Evolutionary conservation across 2,329 filamentous ascomycete species (phyloP), one percentile per base, ranked within the genome.

Genomic region (Chaetoscypha palmicola): DNA sequence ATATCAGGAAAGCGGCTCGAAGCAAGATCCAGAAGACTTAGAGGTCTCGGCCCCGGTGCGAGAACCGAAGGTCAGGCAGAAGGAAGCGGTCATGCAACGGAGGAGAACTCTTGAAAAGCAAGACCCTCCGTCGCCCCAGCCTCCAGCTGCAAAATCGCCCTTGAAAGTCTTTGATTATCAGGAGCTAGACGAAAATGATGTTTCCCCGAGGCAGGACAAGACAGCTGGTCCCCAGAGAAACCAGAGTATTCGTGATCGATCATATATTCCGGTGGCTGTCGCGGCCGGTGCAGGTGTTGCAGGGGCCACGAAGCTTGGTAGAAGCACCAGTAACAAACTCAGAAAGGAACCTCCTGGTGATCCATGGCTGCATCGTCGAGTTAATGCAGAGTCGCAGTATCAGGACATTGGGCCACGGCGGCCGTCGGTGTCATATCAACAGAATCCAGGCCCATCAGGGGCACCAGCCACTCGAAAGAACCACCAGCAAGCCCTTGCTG

Each of bases 191-290:
- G 38, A 24, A 2, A 40, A 34, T 31, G 24, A 41, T 38, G 28
- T 30, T 10, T 32, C 14, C 24, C 33, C 16, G 24, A 47, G 37
- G 38, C 17, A 34, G 23, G 49, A 48, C n/a, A 38, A 21, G 23
- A 32, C 33, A 5, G 16, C 40, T n/a, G 40, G 24, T 22, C 50
- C 51, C 35, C 71, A 73, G 56, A 71, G 76, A 38, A 76, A 77
- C 40, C 56, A 77, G 31, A 81, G 77, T 60, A 77, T 78, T 60
- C 73, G 76, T n/a, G 77, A 81, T 50, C 71, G 75, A 41, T 68
- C 76, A 5, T 68, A 65, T 2, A 68, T 66, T 38, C 55, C 57
- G 48, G 46, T 47, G 9, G 48, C 47, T 23, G 47, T 45, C 9
- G 50, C 32, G 9, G 45, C 39, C 32, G 47, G 40, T 22, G 52